These are phyloP conservation scores for Penicillium verhagenii DNA, from an alignment of 495 filamentous ascomycete genomes.

Conservation along the genomic window DNA sequence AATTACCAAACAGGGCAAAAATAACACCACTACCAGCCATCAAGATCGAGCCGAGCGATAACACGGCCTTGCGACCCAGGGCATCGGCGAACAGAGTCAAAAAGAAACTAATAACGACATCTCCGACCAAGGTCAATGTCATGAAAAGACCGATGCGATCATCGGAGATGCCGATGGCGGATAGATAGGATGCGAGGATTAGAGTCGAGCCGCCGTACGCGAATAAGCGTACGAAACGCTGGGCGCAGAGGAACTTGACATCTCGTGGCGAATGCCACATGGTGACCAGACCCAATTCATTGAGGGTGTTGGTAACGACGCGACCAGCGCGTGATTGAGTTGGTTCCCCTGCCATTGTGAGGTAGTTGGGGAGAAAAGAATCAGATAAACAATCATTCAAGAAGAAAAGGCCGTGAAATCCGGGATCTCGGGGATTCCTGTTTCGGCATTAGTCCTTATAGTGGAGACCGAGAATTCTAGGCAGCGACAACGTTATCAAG, in stretches of 20 bases:
- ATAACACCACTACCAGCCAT: slow-evolving; percentile 68
- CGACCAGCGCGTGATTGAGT: slow-evolving; percentile 3
- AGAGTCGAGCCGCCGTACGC: slow-evolving; percentile 76
- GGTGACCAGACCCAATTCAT: slow-evolving; percentile 40
- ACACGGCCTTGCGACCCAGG: slow-evolving; percentile 66
- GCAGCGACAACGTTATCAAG: too few species aligned
- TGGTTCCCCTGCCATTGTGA: slow-evolving; percentile 1
- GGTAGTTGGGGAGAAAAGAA: neutral
- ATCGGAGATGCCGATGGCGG: slow-evolving; percentile 62
- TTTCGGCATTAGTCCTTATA: too few species aligned
- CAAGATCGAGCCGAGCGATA: slow-evolving; percentile 64
- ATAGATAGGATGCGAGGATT: slow-evolving; percentile 71
- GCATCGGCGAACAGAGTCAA: slow-evolving; percentile 75
- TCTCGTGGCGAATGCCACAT: slow-evolving; percentile 52
- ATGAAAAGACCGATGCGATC: slow-evolving; percentile 84
- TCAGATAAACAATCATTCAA: neutral
- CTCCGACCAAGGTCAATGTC: slow-evolving; percentile 79
- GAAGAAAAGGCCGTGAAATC: neutral
- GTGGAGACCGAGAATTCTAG: too few species aligned
- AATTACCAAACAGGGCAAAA: slow-evolving; percentile 68
- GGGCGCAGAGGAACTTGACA: slow-evolving; percentile 69
- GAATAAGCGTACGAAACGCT: slow-evolving; percentile 75
- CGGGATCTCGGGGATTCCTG: too few species aligned
- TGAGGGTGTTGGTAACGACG: slow-evolving; percentile 19
- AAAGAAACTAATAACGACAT: slow-evolving; percentile 72